phyloP scores from a whole-genome alignment of 73 alveolate species.

The Uronychia binucleata region DNA sequence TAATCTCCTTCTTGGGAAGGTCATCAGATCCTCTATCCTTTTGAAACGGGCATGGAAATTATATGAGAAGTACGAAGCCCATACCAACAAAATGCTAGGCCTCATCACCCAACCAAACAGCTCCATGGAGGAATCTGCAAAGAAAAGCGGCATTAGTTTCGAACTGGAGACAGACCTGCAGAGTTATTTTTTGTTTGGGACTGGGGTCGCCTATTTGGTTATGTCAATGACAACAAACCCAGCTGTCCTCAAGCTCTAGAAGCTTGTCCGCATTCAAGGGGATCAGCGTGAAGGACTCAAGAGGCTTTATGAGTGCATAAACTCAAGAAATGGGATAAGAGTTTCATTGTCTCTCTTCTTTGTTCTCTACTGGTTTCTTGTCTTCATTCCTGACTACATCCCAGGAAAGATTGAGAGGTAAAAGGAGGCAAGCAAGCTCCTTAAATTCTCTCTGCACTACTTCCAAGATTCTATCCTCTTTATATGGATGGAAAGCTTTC shows the following conservation, averaged over 20 bases:
- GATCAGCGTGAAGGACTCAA: conserved; percentile 7
- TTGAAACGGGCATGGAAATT: neutral
- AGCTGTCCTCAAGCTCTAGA: conserved; percentile 17
- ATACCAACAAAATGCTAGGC: neutral
- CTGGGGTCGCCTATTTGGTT: neutral
- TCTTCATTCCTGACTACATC: conserved; percentile 28
- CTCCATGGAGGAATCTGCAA: neutral
- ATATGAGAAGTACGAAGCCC: neutral
- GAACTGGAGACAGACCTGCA: neutral
- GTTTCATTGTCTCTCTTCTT: conserved; percentile 26
- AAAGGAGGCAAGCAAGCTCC: conserved; percentile 23
- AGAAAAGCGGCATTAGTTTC: neutral
- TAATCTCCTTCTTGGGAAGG: neutral
- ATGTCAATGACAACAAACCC: neutral
- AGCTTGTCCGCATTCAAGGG: conserved; percentile 27
- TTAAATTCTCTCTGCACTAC: conserved; percentile 21
- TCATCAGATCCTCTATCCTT: neutral
- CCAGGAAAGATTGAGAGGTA: conserved; percentile 39
- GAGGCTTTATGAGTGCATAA: conserved; percentile 25
- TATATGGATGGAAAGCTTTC: neutral
- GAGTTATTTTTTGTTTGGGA: neutral
- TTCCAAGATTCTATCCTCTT: neutral
- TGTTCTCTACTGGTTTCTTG: conserved; percentile 23
- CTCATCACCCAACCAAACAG: too few relatives aligned
- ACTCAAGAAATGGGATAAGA: conserved; percentile 21